These are phyloP conservation scores for Leishmania tropica DNA, from an alignment of 208 protist species.

Conservation along the genomic window DNA sequence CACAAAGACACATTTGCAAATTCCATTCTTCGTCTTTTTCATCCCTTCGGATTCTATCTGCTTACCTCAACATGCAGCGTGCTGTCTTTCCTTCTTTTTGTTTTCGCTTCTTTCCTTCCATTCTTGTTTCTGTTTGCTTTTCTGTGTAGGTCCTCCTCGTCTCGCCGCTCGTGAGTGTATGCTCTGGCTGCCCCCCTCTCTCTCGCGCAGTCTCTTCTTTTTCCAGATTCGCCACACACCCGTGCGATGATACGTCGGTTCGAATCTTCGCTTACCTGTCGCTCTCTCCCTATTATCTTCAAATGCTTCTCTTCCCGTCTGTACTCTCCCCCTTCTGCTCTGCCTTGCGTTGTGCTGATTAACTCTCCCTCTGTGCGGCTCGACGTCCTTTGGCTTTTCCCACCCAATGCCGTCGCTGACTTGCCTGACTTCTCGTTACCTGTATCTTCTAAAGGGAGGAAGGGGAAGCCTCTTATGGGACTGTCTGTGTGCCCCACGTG, in stretches of 20 bases:
- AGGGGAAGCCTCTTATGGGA: not conserved
- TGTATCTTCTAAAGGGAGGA: not conserved
- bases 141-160: not conserved
- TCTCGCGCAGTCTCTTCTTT: not conserved
- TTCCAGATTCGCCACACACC: not conserved
- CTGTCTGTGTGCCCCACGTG: not conserved
- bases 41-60: not conserved
- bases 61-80: not conserved
- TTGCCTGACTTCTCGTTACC: not conserved
- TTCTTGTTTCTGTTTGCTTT: slow-evolving; percentile 2
- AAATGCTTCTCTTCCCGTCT: not conserved
- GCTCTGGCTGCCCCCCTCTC: not conserved
- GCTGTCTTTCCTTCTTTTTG: slow-evolving; percentile 3
- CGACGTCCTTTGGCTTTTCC: not conserved
- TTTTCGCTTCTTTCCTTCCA: not conserved
- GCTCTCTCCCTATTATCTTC: slow-evolving; percentile 1
- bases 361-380: not conserved
- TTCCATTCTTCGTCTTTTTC: not conserved
- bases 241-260: not conserved
- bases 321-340: not conserved
- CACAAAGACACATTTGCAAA: not conserved
- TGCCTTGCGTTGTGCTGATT: not conserved
- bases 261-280: slow-evolving; percentile 4
- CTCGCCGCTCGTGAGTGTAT: not conserved
- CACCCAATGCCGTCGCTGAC: not conserved